phyloP scores from a whole-genome alignment of 495 filamentous ascomycete species.

The Aspergillus olivimuriae region DNA sequence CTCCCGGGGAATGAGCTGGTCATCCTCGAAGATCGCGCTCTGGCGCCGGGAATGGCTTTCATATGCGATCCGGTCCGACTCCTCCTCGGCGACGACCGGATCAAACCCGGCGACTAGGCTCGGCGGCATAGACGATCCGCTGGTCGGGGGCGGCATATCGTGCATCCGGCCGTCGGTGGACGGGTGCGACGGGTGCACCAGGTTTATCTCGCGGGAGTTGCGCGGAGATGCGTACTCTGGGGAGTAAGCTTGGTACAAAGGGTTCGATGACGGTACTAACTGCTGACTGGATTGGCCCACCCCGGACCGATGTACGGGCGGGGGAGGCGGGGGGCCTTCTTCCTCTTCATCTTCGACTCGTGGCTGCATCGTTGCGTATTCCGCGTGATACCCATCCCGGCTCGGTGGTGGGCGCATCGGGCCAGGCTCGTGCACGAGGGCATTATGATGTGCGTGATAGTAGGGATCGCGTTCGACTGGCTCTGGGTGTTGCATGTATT shows the following conservation, averaged over 20 bases:
- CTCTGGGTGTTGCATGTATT: conserved; percentile 7
- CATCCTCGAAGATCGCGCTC: conserved; percentile 27
- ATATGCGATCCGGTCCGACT: conserved; percentile 37
- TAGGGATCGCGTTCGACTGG: conserved; percentile 9
- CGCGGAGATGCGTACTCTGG: conserved; percentile 23
- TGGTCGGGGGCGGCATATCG: conserved; percentile 26
- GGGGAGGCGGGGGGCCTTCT: conserved; percentile 42
- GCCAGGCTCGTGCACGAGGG: conserved; percentile 13
- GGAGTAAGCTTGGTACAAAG: conserved; percentile 31
- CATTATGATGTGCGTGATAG: conserved; percentile 17
- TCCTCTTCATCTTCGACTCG: conserved; percentile 65
- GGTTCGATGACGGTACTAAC: conserved; percentile 21
- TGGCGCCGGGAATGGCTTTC: conserved; percentile 21
- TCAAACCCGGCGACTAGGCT: conserved; percentile 69
- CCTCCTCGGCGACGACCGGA: conserved; percentile 48
- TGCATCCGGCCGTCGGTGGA: conserved; percentile 10
- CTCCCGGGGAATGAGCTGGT: conserved; percentile 24
- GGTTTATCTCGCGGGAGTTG: conserved; percentile 13
- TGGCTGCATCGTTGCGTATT: conserved; percentile 56
- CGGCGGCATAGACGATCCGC: conserved; percentile 48
- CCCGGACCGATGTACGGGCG: conserved; percentile 40
- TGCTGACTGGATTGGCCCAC: conserved; percentile 22
- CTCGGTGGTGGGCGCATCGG: conserved; percentile 12
- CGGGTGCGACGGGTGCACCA: conserved; percentile 10
- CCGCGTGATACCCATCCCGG: conserved; percentile 27